Evolutionary conservation across 164 flowering plant species (phyloP).

Genomic region (Vitis rupestris): DNA sequence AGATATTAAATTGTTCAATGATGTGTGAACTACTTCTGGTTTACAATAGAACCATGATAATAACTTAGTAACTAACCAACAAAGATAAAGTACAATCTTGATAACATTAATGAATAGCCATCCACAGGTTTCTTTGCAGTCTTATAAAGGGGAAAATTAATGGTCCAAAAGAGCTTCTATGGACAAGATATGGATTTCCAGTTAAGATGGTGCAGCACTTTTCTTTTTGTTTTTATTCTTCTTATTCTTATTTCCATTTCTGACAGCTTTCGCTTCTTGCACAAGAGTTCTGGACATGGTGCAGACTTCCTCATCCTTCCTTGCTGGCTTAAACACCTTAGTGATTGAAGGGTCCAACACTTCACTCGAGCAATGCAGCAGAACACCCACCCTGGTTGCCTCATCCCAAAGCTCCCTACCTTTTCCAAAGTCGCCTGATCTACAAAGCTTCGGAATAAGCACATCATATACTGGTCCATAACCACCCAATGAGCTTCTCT

Average conservation of each 20-base stretch:
- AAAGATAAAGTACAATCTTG: too few relatives aligned
- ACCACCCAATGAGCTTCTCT: constrained; percentile 43
- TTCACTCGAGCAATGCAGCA: constrained; percentile 49
- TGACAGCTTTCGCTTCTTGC: not conserved
- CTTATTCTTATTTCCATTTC: constrained; percentile 2
- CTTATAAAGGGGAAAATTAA: too few relatives aligned
- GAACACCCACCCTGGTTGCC: constrained; percentile 48
- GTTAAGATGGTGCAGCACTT: constrained; percentile 7
- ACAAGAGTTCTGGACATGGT: not conserved
- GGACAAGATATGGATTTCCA: not conserved
- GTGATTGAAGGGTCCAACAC: constrained; percentile 59
- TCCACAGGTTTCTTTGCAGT: too few relatives aligned
- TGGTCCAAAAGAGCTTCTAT: too few relatives aligned
- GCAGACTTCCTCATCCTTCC: constrained; percentile 30
- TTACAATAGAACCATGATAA: too few relatives aligned
- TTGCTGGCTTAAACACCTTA: constrained; percentile 49
- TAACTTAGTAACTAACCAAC: too few relatives aligned
- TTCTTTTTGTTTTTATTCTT: constrained; percentile 9
- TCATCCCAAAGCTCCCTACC: constrained; percentile 80
- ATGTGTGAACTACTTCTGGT: too few relatives aligned
- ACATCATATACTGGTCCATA: constrained; percentile 77
- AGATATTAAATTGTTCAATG: too few relatives aligned
- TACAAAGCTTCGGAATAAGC: constrained; percentile 73
- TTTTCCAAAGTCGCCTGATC: constrained; percentile 63
- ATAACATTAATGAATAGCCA: too few relatives aligned